Evolutionary conservation across 2,329 filamentous ascomycete genomes (phyloP).

Genomic region (Raffaelea deltoideospora): DNA sequence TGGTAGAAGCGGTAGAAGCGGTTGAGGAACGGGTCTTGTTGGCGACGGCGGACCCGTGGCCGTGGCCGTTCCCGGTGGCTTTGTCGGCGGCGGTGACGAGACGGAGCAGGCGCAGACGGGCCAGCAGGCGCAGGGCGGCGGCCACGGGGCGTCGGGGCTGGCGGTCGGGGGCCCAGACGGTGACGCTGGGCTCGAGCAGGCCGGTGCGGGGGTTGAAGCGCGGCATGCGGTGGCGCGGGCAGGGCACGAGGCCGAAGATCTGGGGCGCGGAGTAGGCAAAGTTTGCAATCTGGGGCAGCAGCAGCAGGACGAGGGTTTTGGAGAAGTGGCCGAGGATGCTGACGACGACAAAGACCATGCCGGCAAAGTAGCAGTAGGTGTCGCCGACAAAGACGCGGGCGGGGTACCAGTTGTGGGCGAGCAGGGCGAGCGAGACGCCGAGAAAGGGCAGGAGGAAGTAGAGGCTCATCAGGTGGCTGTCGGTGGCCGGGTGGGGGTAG

Average conservation of each 20-base stretch:
- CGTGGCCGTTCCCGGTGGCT: too few species aligned
- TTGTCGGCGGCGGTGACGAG: slow-evolving; percentile 50
- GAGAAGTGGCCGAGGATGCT: slow-evolving; percentile 95
- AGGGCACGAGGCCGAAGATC: slow-evolving; percentile 78
- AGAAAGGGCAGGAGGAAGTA: slow-evolving; percentile 91
- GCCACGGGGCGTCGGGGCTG: slow-evolving; percentile 54
- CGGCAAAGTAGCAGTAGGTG: slow-evolving; percentile 98
- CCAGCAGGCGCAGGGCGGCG: slow-evolving; percentile 50
- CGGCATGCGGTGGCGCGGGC: slow-evolving; percentile 82
- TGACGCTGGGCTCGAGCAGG: slow-evolving; percentile 73
- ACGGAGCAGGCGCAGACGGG: slow-evolving; percentile 50
- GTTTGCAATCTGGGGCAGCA: slow-evolving; percentile 92
- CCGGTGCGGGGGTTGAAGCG: slow-evolving; percentile 76
- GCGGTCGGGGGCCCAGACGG: slow-evolving; percentile 51
- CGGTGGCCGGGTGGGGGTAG: slow-evolving; percentile 83
- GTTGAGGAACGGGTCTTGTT: too few species aligned
- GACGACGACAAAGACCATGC: slow-evolving; percentile 97
- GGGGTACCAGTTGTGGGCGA: slow-evolving; percentile 91
- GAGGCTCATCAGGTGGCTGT: slow-evolving; percentile 90
- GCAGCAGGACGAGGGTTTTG: slow-evolving; percentile 83
- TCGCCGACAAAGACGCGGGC: slow-evolving; percentile 93
- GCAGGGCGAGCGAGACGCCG: slow-evolving; percentile 74
- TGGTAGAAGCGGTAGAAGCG: too few species aligned
- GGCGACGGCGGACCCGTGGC: too few species aligned
- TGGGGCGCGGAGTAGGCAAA: slow-evolving; percentile 89